Percentiles rank a stretch among this genome's conserved stretches.
Conservation (phyloP, 352 stramenopile genomes). For the Globisporangium splendens region DNA sequence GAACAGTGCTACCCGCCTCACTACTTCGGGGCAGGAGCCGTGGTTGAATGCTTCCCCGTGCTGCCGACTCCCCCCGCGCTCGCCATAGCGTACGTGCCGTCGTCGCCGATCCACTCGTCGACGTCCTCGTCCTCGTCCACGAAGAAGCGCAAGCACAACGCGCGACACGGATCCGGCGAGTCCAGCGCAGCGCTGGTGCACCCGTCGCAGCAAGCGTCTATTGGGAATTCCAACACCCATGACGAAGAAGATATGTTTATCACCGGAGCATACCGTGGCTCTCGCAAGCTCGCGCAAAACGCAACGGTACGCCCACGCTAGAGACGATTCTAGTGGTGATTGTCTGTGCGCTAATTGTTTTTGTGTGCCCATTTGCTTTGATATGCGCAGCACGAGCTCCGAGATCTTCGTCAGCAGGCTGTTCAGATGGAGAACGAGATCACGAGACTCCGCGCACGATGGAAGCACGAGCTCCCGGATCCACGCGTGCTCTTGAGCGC, state of each 20-base stretch:
- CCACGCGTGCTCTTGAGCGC: slow-evolving; percentile 26
- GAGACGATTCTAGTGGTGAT: too few species aligned
- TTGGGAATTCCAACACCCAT: not conserved
- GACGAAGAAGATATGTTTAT: slow-evolving; percentile 33
- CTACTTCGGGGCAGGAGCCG: too few species aligned
- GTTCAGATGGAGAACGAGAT: slow-evolving; percentile 39
- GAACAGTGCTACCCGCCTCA: too few species aligned
- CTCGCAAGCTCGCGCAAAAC: slow-evolving; percentile 27
- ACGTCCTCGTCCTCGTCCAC: not conserved
- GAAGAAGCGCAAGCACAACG: not conserved
- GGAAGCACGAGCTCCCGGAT: slow-evolving; percentile 35
- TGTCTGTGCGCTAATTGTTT: too few species aligned
- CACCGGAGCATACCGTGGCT: slow-evolving; percentile 23
- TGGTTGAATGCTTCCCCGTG: not conserved
- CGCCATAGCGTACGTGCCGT: not conserved
- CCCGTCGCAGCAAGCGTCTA: not conserved
- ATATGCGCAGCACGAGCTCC: slow-evolving; percentile 40
- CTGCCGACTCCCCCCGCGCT: not conserved
- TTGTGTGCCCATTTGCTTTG: too few species aligned
- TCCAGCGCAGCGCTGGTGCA: not conserved
- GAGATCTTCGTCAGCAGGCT: slow-evolving; percentile 39
- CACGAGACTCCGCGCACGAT: slow-evolving; percentile 36
- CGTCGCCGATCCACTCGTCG: not conserved
- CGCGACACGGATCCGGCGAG: not conserved
- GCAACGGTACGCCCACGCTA: slow-evolving; percentile 26